Conservation (phyloP, 495 filamentous ascomycete genomes). For the Darksidea phi region DNA sequence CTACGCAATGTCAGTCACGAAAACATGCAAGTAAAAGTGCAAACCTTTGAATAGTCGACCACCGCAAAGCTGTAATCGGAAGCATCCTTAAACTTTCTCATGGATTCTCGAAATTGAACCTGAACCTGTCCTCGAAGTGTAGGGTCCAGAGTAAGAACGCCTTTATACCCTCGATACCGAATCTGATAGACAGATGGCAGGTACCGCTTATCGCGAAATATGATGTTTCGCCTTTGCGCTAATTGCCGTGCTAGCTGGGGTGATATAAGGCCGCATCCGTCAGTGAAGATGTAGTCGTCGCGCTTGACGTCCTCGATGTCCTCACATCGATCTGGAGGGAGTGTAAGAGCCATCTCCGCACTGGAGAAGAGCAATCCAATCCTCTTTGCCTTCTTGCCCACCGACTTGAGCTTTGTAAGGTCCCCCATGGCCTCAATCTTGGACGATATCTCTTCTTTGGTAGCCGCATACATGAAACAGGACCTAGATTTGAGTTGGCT, state of each 20-base stretch:
- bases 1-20: conserved; percentile 24
- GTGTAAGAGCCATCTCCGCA: conserved; percentile 43
- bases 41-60: conserved; percentile 51
- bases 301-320: conserved; percentile 51
- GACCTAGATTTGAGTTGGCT: conserved; percentile 54
- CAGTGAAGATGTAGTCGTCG: conserved; percentile 51
- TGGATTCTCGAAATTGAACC: conserved; percentile 52
- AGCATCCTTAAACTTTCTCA: conserved; percentile 52
- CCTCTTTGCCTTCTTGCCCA: conserved; percentile 52
- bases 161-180: conserved; percentile 54
- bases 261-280: conserved; percentile 53
- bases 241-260: conserved; percentile 43
- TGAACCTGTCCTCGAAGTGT: conserved; percentile 40
- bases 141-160: conserved; percentile 51
- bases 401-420: conserved; percentile 53
- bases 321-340: conserved; percentile 46
- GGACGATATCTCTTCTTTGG: conserved; percentile 43
- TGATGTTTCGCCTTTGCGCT: conserved; percentile 41
- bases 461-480: conserved; percentile 49
- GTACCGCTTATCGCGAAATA: conserved; percentile 48
- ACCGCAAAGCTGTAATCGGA: conserved; percentile 50
- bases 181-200: conserved; percentile 54
- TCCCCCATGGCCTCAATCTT: conserved; percentile 50
- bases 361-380: conserved; percentile 53
- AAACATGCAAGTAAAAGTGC: neutral